Conservation (phyloP, 2,329 filamentous ascomycete genomes). For the Waltergamsia citrina region DNA sequence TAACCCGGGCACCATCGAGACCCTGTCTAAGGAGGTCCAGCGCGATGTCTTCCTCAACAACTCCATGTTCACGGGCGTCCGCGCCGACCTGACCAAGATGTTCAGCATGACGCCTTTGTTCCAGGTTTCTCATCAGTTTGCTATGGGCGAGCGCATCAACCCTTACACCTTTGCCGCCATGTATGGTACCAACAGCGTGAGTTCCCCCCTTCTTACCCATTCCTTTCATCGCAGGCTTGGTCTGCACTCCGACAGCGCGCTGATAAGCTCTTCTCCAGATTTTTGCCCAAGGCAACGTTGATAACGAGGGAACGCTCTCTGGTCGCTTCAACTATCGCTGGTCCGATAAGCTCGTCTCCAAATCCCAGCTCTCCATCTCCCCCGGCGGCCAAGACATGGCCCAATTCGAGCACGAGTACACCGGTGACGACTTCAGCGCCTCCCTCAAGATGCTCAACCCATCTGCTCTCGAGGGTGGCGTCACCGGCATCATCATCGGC, state of each 20-base stretch:
- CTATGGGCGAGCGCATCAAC: constrained; percentile 85
- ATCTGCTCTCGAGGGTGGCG: constrained; percentile 80
- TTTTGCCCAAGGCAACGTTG: constrained; percentile 90
- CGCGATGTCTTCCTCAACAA: constrained; percentile 95
- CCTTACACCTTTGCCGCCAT: constrained; percentile 93
- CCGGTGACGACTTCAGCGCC: constrained; percentile 84
- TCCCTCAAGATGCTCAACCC: constrained; percentile 93
- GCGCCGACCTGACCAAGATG: constrained; percentile 92
- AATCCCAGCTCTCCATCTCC: constrained; percentile 79
- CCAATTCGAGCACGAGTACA: constrained; percentile 93
- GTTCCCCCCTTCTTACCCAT: constrained; percentile 2
- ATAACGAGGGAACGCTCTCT: constrained; percentile 82
- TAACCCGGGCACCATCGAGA: constrained; percentile 90
- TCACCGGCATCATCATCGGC: constrained; percentile 92
- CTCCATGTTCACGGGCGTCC: constrained; percentile 91
- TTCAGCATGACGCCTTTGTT: constrained; percentile 92
- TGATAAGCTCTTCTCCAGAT: constrained; percentile 46
- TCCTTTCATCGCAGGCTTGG: background rate
- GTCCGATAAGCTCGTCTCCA: constrained; percentile 70
- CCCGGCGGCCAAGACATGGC: constrained; percentile 77
- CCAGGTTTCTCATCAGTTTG: constrained; percentile 94
- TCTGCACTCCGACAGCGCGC: background rate
- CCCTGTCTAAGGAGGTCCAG: constrained; percentile 82
- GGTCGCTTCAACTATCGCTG: constrained; percentile 92
- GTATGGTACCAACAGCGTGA: constrained; percentile 85